Evolutionary conservation across 768 basidiomycete species (phyloP), one percentile per base, ranked within the genome.

Genomic region (Russula ochroleuca): DNA sequence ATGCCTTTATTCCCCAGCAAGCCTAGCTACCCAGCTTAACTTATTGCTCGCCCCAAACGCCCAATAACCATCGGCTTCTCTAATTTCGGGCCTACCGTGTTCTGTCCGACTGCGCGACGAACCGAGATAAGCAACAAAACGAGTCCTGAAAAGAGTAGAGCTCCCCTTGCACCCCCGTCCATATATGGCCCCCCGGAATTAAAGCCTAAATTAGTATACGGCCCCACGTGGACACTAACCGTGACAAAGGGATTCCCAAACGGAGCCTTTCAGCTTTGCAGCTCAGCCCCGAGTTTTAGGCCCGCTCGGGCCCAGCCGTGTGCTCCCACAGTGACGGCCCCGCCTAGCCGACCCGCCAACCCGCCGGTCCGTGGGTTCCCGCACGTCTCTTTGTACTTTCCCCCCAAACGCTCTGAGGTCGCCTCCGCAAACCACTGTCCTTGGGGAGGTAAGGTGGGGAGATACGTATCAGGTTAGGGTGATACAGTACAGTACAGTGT

Each of bases 161-260:
- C 10, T 19, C 43, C 40, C 45, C 52, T 28, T 28, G 28, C 28
- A 28, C 21, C 45, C 52, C 47, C 45, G 9, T n/a, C 57, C 51
- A 52, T 37, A 58, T 52, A 5, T 15, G 50, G 38, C 6, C 2
- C 43, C 51, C 28, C 28, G 28, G n/a, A 45, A 58, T 45, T 21
- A 64, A 59, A 59, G 57, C 43, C 63, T 64, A 64, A 64, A 54
- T 33, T 64, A 41, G 52, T 15, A 23, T 19, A 5, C 10, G 13
- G 28, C 33, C 11, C 38, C 63, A 64, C 63, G 63, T 49, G 63
- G n/a, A 1, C n/a, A 15, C 43, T 38, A 53, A 23, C 8, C 19
- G 31, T 11, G 63, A 64, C 63, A 64, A 64, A 59, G 58, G 63
- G 63, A 64, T 55, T 15, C 2, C 63, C 63, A 59, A 49, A 64